Conservation (phyloP, 1,284 basidiomycete genomes). For the Coniophora puteana region DNA sequence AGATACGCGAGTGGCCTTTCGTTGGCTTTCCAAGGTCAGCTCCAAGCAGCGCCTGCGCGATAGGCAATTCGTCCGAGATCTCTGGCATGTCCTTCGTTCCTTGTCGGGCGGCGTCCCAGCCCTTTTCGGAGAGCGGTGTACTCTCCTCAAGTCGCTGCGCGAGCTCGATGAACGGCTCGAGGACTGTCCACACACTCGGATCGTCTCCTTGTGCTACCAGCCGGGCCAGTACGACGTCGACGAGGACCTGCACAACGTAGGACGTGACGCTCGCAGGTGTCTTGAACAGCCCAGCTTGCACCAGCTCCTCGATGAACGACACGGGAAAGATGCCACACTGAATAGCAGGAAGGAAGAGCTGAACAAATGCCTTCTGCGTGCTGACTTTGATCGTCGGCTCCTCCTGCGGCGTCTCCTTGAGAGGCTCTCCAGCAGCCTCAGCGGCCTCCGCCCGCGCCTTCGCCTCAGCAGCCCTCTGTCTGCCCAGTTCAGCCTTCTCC, state of each 20-base stretch:
- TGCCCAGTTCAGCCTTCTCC: not conserved
- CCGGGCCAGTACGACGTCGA: not conserved
- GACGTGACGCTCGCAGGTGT: slow-evolving; percentile 2
- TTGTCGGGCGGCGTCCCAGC: slow-evolving; percentile 1
- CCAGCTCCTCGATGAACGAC: not conserved
- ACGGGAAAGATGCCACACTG: not conserved
- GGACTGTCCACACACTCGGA: not conserved
- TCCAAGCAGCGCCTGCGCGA: slow-evolving; percentile 1
- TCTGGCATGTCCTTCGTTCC: slow-evolving; percentile 1
- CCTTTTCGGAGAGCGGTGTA: not conserved
- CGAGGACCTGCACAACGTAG: not conserved
- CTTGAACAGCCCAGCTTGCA: slow-evolving; percentile 1
- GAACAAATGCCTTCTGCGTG: slow-evolving; percentile 4
- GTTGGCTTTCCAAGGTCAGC: too few relatives aligned
- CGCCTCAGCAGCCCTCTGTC: too few relatives aligned
- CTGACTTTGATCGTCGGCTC: slow-evolving; percentile 3
- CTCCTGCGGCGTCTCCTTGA: too few relatives aligned
- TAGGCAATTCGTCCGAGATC: slow-evolving; percentile 1
- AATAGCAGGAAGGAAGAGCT: not conserved
- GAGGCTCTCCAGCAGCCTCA: too few relatives aligned
- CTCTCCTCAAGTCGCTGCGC: slow-evolving; percentile 3
- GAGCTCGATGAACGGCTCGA: slow-evolving; percentile 1
- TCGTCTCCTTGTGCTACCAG: not conserved
- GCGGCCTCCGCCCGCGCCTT: too few relatives aligned
- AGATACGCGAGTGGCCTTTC: not conserved